Evolutionary conservation across 495 filamentous ascomycete species (phyloP).

Genomic region (Trichoderma orchidacearum): DNA sequence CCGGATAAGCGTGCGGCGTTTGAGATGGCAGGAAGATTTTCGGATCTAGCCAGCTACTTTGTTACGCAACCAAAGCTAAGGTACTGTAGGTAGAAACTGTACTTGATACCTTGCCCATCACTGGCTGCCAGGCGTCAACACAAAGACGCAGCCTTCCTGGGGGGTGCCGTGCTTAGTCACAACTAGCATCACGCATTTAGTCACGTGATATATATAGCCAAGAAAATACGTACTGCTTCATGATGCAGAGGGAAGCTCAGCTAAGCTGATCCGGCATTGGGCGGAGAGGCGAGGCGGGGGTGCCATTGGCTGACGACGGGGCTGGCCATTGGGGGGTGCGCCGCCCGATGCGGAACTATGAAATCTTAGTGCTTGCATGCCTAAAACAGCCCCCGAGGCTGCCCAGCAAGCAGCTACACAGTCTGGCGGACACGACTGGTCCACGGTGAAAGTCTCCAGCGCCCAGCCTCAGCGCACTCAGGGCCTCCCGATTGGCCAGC

Average conservation of each 20-base stretch:
- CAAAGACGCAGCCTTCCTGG: neutral
- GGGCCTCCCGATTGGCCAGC: neutral
- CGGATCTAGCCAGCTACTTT: neutral
- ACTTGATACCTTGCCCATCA: no score
- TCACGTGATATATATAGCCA: neutral
- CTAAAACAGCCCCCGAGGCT: no score
- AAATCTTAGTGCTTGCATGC: neutral
- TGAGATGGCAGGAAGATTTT: no score
- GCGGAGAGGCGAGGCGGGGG: no score
- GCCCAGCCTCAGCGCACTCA: neutral
- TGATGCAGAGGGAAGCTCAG: neutral
- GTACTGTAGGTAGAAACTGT: no score
- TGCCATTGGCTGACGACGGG: neutral
- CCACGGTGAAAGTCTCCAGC: neutral
- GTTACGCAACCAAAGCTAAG: conserved; percentile 1
- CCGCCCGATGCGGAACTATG: neutral
- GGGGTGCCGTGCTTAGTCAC: neutral
- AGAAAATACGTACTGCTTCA: neutral
- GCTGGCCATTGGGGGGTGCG: neutral
- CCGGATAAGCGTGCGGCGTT: no score
- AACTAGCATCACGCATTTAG: no score
- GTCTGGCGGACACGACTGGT: no score
- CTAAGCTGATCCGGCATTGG: neutral
- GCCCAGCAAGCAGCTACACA: no score
- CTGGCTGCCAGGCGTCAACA: neutral